phyloP scores from a whole-genome alignment of 768 basidiomycete species.

The Rhizopogon roseolus region DNA sequence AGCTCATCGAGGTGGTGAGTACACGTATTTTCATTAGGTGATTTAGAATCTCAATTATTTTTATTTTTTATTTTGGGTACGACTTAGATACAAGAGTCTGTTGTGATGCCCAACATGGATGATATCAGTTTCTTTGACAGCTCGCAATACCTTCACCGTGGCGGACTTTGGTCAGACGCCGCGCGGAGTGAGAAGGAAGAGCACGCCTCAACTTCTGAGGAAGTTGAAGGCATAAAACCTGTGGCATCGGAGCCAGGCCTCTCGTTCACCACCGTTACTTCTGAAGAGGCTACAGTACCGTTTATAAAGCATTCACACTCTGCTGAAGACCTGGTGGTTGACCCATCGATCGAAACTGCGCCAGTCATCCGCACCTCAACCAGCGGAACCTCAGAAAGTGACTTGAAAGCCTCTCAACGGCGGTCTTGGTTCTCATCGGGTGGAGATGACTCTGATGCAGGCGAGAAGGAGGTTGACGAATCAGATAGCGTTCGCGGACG shows the following conservation, averaged over 20 bases:
- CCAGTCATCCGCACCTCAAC: slow-evolving; percentile 20
- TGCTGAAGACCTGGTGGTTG: slow-evolving; percentile 21
- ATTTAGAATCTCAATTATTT: slow-evolving; percentile 53
- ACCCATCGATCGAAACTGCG: slow-evolving; percentile 20
- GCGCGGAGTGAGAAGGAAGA: slow-evolving; percentile 35
- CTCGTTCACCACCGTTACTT: slow-evolving; percentile 32
- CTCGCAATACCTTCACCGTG: slow-evolving; percentile 53
- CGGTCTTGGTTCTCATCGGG: slow-evolving; percentile 54
- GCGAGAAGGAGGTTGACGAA: slow-evolving; percentile 20
- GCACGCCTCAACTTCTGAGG: slow-evolving; percentile 3
- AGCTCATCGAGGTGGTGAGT: slow-evolving; percentile 80
- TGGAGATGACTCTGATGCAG: slow-evolving; percentile 31
- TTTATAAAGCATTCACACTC: slow-evolving; percentile 23
- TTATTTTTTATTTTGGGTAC: neutral
- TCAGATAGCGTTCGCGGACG: slow-evolving; percentile 11
- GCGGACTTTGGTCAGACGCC: slow-evolving; percentile 88
- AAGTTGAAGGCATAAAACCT: slow-evolving; percentile 4
- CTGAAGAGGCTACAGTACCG: slow-evolving; percentile 7
- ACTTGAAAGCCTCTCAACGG: slow-evolving; percentile 30
- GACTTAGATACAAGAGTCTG: slow-evolving; percentile 81
- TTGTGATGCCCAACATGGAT: slow-evolving; percentile 98
- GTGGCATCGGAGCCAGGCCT: slow-evolving; percentile 17
- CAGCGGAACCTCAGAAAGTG: slow-evolving; percentile 14
- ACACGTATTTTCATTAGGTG: slow-evolving; percentile 9
- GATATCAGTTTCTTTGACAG: slow-evolving; percentile 96